Evolutionary conservation across 805 yeast species (phyloP).

Genomic region (Torulaspora gathmanii): DNA sequence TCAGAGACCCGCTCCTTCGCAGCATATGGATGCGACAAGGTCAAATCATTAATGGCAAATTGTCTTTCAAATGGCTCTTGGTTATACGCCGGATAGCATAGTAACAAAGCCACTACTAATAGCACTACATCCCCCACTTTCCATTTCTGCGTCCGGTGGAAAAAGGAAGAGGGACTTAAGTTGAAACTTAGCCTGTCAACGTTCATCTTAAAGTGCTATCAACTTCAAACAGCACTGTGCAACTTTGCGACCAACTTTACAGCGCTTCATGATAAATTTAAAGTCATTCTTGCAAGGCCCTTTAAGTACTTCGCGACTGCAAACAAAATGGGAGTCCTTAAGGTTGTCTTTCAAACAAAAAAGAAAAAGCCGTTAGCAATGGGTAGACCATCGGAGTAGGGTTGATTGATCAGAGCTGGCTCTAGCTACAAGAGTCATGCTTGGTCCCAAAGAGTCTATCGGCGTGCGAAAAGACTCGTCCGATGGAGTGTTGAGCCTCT

Average conservation of each 20-base stretch:
- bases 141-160: constrained; percentile 34
- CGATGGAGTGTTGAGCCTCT: no score
- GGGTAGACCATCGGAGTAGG: background rate
- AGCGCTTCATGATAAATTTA: background rate
- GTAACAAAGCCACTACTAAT: constrained; percentile 30
- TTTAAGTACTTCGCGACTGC: constrained; percentile 8
- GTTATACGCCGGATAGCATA: constrained; percentile 35
- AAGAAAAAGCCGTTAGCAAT: constrained; percentile 6
- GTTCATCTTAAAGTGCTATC: constrained; percentile 14
- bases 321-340: background rate
- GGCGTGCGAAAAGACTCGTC: no score
- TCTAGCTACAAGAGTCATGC: no score
- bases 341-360: background rate
- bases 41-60: constrained; percentile 67
- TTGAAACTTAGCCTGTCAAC: constrained; percentile 27
- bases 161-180: constrained; percentile 11
- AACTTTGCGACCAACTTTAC: background rate
- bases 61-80: constrained; percentile 69
- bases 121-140: constrained; percentile 37
- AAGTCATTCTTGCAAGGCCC: background rate
- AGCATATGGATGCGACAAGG: constrained; percentile 79
- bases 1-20: constrained; percentile 65
- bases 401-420: no score
- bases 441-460: no score
- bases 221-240: background rate